Evolutionary conservation across 2,329 filamentous ascomycete species (phyloP).

Genomic region (Sarocladium kiliense): DNA sequence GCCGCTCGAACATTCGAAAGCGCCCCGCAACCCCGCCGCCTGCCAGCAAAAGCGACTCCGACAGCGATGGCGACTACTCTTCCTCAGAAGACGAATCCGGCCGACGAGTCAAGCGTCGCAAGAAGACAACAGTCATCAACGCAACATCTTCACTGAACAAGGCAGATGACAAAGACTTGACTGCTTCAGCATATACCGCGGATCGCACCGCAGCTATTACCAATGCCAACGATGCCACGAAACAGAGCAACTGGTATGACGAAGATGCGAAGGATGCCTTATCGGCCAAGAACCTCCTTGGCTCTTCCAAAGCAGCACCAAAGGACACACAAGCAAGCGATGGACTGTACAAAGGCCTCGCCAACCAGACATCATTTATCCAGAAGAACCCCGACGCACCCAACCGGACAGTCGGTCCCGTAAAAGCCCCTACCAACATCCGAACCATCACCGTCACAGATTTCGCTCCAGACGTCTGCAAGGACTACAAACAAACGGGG

Average conservation of each 20-base stretch:
- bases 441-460: constrained; percentile 87
- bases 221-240: constrained; percentile 80
- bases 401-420: constrained; percentile 67
- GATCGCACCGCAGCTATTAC: constrained; percentile 59
- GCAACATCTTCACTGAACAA: constrained; percentile 50
- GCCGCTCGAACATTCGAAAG: constrained; percentile 74
- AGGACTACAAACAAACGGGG: constrained; percentile 83
- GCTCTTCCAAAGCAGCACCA: constrained; percentile 41
- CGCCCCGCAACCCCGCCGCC: constrained; percentile 73
- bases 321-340: constrained; percentile 36
- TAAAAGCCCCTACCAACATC: constrained; percentile 85
- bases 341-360: constrained; percentile 72
- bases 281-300: constrained; percentile 51
- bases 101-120: constrained; percentile 72
- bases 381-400: constrained; percentile 75
- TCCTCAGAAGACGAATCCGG: constrained; percentile 74
- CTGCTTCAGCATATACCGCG: constrained; percentile 51
- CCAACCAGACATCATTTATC: constrained; percentile 70
- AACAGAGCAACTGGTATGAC: constrained; percentile 84
- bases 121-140: constrained; percentile 61
- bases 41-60: constrained; percentile 43
- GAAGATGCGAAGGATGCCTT: constrained; percentile 51
- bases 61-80: constrained; percentile 59
- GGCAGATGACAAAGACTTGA: constrained; percentile 30
- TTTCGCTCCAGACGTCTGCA: constrained; percentile 89